A percentile compares a stretch with the other conserved stretches of the same genome.
Evolutionary conservation across 164 flowering plant genomes (phyloP).

Genomic region (Buxus sempervirens): DNA sequence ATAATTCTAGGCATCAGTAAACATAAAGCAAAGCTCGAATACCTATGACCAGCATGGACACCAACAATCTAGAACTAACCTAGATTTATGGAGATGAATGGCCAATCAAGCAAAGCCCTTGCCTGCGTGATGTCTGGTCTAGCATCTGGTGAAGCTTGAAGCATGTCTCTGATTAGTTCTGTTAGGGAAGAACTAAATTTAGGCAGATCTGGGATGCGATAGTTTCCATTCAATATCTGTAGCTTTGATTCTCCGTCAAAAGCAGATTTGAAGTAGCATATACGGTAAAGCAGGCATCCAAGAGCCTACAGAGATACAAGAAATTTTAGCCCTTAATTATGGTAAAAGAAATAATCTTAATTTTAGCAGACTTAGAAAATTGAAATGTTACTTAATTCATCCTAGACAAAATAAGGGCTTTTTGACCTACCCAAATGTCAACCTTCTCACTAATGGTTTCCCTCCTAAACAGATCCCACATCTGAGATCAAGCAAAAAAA

Average conservation of each 20-base stretch:
- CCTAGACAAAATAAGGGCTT: neutral
- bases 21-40: constrained; percentile 19
- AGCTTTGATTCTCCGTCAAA: constrained; percentile 99
- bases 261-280: constrained; percentile 90
- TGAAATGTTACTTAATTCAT: neutral
- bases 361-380: neutral
- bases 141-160: constrained; percentile 78
- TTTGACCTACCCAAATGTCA: constrained; percentile 91
- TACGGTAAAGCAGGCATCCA: constrained; percentile 90
- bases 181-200: constrained; percentile 62
- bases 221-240: constrained; percentile 92
- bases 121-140: constrained; percentile 99
- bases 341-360: neutral
- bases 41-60: constrained; percentile 33
- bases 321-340: constrained; percentile 4
- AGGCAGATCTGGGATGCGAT: constrained; percentile 90
- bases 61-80: constrained; percentile 85
- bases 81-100: constrained; percentile 90
- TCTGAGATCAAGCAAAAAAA: constrained; percentile 41
- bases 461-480: constrained; percentile 95
- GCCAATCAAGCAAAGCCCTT: constrained; percentile 98
- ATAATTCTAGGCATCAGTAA: constrained; percentile 26
- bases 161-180: constrained; percentile 86
- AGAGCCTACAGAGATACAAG: constrained; percentile 62
- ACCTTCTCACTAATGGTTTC: constrained; percentile 95